These are phyloP conservation scores for Colletotrichum sp. DNA, from an alignment of 2,329 filamentous ascomycete genomes.

Conservation along the genomic window DNA sequence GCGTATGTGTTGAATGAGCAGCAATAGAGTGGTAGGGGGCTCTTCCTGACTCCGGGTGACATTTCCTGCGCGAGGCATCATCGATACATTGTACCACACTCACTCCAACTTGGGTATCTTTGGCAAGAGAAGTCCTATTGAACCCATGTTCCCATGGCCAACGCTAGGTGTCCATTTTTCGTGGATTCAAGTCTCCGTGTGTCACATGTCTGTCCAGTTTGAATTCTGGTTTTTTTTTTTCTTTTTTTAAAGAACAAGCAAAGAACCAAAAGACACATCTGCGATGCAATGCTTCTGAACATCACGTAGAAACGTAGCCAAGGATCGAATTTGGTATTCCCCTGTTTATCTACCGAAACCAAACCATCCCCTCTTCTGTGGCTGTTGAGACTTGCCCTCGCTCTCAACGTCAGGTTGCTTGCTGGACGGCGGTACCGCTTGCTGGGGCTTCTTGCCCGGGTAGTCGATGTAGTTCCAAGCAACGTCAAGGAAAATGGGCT, in stretches of 20 bases:
- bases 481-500: conserved; percentile 94
- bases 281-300: not conserved
- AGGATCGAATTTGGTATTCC: not conserved
- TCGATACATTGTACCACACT: not conserved
- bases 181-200: not conserved
- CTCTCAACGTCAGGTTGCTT: not conserved
- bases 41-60: not conserved
- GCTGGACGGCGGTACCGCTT: conserved; percentile 23
- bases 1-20: not conserved
- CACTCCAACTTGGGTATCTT: not conserved
- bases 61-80: not conserved
- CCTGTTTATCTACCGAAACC: conserved; percentile 63
- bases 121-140: not conserved
- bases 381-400: conserved; percentile 43
- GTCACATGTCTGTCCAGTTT: not conserved
- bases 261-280: not conserved
- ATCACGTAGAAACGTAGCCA: not conserved
- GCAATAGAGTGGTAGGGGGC: not conserved
- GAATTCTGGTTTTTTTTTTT: not conserved
- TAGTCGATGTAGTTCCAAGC: conserved; percentile 99
- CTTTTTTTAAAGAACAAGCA: not conserved
- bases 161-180: not conserved
- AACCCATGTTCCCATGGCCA: not conserved
- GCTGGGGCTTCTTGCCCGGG: conserved; percentile 62
- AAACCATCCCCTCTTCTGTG: conserved; percentile 78